phyloP scores from a whole-genome alignment of 345 rosid species.

The Eucalyptus microcorys region DNA sequence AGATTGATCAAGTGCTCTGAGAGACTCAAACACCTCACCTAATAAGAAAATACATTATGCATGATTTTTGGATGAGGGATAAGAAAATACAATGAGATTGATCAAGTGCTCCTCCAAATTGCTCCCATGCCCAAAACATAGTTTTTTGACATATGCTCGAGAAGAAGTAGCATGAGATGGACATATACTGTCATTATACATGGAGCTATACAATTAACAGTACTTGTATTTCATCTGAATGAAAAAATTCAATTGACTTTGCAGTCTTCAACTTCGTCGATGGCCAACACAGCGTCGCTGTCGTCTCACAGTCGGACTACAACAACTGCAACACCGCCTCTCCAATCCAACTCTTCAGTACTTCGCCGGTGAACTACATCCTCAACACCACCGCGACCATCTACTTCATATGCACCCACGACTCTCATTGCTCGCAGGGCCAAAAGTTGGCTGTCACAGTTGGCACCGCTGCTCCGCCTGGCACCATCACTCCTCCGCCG shows the following conservation, averaged over 20 bases:
- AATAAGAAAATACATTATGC: not conserved
- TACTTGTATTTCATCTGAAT: not conserved
- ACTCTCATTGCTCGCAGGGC: not conserved
- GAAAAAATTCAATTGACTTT: not conserved
- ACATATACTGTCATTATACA: not conserved
- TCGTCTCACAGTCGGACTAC: not conserved
- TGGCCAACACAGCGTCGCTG: conserved; percentile 9
- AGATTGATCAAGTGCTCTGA: not conserved
- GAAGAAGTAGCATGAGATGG: not conserved
- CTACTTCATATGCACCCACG: conserved; percentile 8
- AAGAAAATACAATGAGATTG: too few relatives aligned
- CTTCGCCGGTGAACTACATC: not conserved
- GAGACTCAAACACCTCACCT: not conserved
- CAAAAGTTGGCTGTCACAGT: conserved; percentile 1
- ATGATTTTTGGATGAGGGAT: not conserved
- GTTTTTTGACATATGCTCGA: not conserved
- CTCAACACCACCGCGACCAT: not conserved
- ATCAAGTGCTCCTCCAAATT: not conserved
- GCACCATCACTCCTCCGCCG: not conserved
- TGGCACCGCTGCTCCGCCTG: not conserved
- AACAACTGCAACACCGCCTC: not conserved
- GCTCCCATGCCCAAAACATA: not conserved
- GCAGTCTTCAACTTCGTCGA: conserved; percentile 15
- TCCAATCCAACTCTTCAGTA: not conserved
- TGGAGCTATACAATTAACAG: not conserved